phyloP scores from a whole-genome alignment of 78 protist genomes.

The Dictyostelium discoideum region DNA sequence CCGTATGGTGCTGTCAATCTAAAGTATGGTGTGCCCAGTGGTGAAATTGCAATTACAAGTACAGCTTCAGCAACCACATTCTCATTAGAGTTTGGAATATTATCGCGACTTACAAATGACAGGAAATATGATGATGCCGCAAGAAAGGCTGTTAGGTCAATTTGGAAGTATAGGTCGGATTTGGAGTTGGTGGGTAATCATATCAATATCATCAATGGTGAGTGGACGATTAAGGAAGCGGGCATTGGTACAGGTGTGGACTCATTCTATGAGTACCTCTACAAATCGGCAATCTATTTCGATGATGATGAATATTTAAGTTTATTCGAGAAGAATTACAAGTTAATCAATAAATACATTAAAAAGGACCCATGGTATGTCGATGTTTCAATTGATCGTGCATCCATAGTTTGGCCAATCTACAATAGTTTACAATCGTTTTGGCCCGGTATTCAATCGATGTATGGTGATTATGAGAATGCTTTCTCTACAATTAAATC shows the following conservation, averaged over 20 bases:
- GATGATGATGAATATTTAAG: conserved; percentile 76
- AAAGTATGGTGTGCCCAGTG: conserved; percentile 86
- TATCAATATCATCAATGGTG: conserved; percentile 85
- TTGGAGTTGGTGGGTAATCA: conserved; percentile 91
- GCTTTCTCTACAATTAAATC: conserved; percentile 33
- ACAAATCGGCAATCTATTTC: conserved; percentile 83
- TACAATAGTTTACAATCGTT: conserved; percentile 81
- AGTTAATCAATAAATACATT: background rate
- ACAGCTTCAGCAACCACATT: conserved; percentile 94
- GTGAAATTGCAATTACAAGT: conserved; percentile 89
- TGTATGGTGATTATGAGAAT: conserved; percentile 40
- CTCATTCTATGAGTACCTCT: conserved; percentile 93
- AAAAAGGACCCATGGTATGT: conserved; percentile 76
- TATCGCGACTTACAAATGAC: conserved; percentile 80
- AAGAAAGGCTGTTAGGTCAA: conserved; percentile 61
- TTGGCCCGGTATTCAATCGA: conserved; percentile 92
- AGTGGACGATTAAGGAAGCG: conserved; percentile 87
- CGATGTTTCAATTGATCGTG: conserved; percentile 87
- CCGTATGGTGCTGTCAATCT: conserved; percentile 95
- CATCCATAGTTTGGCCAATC: conserved; percentile 53
- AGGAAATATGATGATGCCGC: conserved; percentile 76
- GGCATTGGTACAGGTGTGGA: conserved; percentile 94
- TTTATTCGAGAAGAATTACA: conserved; percentile 33
- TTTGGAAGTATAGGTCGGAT: conserved; percentile 76
- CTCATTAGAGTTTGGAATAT: conserved; percentile 88